These are phyloP conservation scores for Leccinellum luteum DNA, from an alignment of 768 basidiomycete genomes.

Conservation along the genomic window DNA sequence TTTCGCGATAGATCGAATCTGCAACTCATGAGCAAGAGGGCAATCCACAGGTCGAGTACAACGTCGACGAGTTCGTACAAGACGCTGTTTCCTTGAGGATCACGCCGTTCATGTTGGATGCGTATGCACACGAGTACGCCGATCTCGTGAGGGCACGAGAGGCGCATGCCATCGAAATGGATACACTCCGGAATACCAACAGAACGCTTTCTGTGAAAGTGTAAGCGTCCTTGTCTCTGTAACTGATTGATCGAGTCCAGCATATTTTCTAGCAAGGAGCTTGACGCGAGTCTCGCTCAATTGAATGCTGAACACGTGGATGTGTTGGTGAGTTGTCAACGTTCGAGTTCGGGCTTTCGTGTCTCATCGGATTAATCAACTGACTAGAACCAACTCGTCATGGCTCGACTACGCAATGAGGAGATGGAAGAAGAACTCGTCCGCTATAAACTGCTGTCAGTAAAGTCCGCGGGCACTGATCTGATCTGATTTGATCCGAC, in stretches of 20 bases:
- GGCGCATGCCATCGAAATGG: constrained; percentile 82
- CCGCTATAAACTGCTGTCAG: constrained; percentile 84
- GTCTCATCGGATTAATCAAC: constrained; percentile 26
- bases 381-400: constrained; percentile 85
- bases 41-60: constrained; percentile 42
- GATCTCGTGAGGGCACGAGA: constrained; percentile 75
- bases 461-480: not conserved
- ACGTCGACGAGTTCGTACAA: constrained; percentile 79
- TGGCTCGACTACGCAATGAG: constrained; percentile 82
- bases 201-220: constrained; percentile 72
- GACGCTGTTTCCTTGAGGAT: constrained; percentile 85
- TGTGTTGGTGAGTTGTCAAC: constrained; percentile 48
- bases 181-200: constrained; percentile 78
- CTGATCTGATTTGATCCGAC: constrained; percentile 2
- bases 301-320: constrained; percentile 82
- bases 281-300: constrained; percentile 77
- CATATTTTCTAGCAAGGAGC: constrained; percentile 55
- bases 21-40: constrained; percentile 23
- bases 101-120: constrained; percentile 95
- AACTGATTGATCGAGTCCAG: constrained; percentile 1
- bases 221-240: constrained; percentile 45
- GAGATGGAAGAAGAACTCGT: constrained; percentile 94
- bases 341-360: constrained; percentile 1
- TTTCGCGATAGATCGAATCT: constrained; percentile 26
- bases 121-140: constrained; percentile 85